Evolutionary conservation across 2,329 filamentous ascomycete species (phyloP), one percentile per base, ranked within the genome.

Genomic region (Hymenoscyphus repandus): DNA sequence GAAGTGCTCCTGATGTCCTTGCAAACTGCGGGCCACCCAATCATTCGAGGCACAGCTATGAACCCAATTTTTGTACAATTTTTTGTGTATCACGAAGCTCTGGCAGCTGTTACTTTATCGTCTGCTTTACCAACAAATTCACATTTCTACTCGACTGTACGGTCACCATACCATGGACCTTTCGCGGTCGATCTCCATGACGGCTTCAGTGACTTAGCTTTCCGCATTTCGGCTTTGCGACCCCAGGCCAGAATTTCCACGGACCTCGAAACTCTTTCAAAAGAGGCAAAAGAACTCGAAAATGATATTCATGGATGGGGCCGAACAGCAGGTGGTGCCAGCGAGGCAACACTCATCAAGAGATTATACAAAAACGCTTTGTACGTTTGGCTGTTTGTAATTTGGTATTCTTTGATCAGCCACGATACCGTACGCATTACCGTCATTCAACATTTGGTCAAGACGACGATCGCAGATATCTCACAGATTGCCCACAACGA

Each of bases 21-120:
- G 22, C 47, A n/a, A 11, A 48, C 18, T 36, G 47, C n/a, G 27
- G 40, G 13, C 32, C 15, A 2, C 39, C 33, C n/a, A 40, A 6
- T 33, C 40, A 37, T 13, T 6, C 33, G 46, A 15, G 44, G 47
- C 4, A 55, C 54, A 13, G 49, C 48, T n/a, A 47, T 62, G 7
- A 50, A 62, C 17, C 53, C 54, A 2, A 55, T 60, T 34, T 42
- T 62, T 4, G 51, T 62, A 6, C 55, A 62, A 31, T 61, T 58
- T 45, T 62, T 58, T 44, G 33, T 50, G 2, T 61, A 61, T 27
- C 58, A 62, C 36, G 55, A 57, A 17, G 50, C 47, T 11, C 45
- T 62, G 5, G 60, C 58, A 3, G 40, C 44, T 6, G 57, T 62
- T 1, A 62, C 58, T 5, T 38, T 34, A 1, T 47, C 50, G 6